These are phyloP conservation scores for Nigrospora sphaerica DNA, from an alignment of 2,329 filamentous ascomycete genomes.

Conservation along the genomic window DNA sequence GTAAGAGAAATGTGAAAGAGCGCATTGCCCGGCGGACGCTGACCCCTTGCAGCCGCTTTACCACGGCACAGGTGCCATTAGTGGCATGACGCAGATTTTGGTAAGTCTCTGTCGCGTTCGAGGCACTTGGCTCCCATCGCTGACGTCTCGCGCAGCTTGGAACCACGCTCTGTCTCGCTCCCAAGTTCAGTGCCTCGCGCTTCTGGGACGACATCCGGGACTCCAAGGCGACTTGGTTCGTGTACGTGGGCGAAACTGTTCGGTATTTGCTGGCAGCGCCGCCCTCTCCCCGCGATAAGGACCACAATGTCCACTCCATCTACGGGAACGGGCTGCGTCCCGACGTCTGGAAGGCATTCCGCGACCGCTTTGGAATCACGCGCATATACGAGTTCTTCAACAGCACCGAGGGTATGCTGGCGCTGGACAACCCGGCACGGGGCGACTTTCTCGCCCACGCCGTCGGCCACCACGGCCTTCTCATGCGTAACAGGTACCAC, in stretches of 20 bases:
- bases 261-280: conserved; percentile 66
- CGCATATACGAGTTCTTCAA: conserved; percentile 71
- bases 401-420: conserved; percentile 65
- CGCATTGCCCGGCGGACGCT: neutral
- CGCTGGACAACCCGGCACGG: conserved; percentile 50
- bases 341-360: conserved; percentile 61
- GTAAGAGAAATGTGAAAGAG: conserved; percentile 15
- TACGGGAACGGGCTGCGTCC: conserved; percentile 62
- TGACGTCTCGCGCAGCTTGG: conserved; percentile 21
- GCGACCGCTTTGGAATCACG: conserved; percentile 54
- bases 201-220: conserved; percentile 70
- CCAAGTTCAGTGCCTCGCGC: conserved; percentile 58
- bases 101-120: conserved; percentile 30
- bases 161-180: conserved; percentile 53
- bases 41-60: conserved; percentile 45
- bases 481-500: conserved; percentile 45
- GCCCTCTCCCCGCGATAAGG: conserved; percentile 50
- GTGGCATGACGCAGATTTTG: conserved; percentile 46
- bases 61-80: conserved; percentile 65
- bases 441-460: conserved; percentile 56
- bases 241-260: conserved; percentile 73
- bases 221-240: conserved; percentile 60
- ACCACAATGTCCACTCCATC: conserved; percentile 52
- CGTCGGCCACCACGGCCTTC: conserved; percentile 64
- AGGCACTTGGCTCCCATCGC: conserved; percentile 7